phyloP scores from a whole-genome alignment of 1,284 basidiomycete species.

The Leccinum proximum region DNA sequence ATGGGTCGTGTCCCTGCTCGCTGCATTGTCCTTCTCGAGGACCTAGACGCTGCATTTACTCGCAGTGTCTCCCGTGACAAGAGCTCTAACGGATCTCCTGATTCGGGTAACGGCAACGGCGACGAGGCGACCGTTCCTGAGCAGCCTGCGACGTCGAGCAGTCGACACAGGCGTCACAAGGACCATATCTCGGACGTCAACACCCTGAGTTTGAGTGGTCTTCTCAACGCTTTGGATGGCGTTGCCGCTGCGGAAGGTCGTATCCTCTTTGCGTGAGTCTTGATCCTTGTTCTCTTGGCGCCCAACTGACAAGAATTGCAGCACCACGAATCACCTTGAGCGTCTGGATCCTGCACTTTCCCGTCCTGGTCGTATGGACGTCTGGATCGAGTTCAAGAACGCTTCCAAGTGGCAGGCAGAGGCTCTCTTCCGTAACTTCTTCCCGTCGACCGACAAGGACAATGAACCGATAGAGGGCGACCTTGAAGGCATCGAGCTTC shows the following conservation, averaged over 20 bases:
- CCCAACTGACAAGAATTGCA: conserved; percentile 22
- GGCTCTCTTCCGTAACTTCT: conserved; percentile 82
- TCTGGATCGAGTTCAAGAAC: conserved; percentile 87
- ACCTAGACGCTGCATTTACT: conserved; percentile 81
- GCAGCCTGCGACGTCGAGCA: conserved; percentile 29
- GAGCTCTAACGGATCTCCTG: conserved; percentile 41
- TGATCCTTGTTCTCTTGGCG: background rate
- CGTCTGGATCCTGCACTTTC: conserved; percentile 80
- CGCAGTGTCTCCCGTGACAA: conserved; percentile 63
- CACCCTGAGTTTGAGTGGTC: conserved; percentile 74
- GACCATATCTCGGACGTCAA: conserved; percentile 73
- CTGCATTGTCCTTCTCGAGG: conserved; percentile 84
- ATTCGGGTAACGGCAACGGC: conserved; percentile 36
- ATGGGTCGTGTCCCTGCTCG: conserved; percentile 80
- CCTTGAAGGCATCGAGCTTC: conserved; percentile 45
- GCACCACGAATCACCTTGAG: conserved; percentile 84
- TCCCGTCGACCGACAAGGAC: conserved; percentile 65
- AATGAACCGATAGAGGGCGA: conserved; percentile 43
- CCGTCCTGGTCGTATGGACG: conserved; percentile 86
- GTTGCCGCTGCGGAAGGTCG: conserved; percentile 85
- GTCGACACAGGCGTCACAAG: conserved; percentile 45
- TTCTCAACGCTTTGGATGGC: conserved; percentile 83
- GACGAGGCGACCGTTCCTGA: conserved; percentile 33
- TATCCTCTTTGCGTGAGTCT: conserved; percentile 74
- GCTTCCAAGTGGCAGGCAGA: conserved; percentile 81